Base-by-base conservation (phyloP, 345 rosid genomes). In the Alliaria petiolata region DNA sequence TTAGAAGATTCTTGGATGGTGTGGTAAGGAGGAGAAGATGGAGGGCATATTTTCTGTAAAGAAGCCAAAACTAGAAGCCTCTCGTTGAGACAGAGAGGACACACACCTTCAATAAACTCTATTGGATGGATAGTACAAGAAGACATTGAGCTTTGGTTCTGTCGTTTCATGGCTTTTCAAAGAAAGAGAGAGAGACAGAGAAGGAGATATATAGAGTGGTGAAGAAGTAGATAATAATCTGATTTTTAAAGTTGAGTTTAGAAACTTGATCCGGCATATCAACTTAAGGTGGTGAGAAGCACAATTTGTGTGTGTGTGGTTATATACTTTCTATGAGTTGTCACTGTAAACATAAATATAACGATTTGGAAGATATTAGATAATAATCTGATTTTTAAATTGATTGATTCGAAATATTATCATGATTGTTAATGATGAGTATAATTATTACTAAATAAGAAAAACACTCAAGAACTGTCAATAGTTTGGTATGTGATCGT, bases 111-210 rank as follows among this genome's bases (percentile, higher is more conserved):
- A 9, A 78, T 22, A 13, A 53, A 68, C 53, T 86, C 87, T 54
- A 75, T 78, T 36, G 93, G 93, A 74, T 93, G 98, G 76, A 87
- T 87, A 66, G 75, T 84, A 69, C 98, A 93, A 70, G 90, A 89
- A 45, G 51, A 75, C 26, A 77, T 67, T 31, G 36, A 55, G 57
- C 81, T 81, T 75, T 80, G 85, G 70, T 81, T 82, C 11, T 78
- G 74, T 26, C 74, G 82, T 77, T 82, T 85, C 93, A 83, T 89
- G 22, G 55, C 63, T 43, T 53, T 54, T 16, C 13, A 38, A 6
- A 13, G 11, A 31, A 19, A 67, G 54, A 74, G 67, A 33, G 20
- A 38, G 36, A 31, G 59, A 52, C 36, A 4, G 46, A 49, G 30
- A 16, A 11, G 17, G 30, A 52, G 14, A 69, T n/a, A n/a, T n/a